Evolutionary conservation across 2,329 filamentous ascomycete genomes (phyloP).

Genomic region (Chaetomium olivaceum): DNA sequence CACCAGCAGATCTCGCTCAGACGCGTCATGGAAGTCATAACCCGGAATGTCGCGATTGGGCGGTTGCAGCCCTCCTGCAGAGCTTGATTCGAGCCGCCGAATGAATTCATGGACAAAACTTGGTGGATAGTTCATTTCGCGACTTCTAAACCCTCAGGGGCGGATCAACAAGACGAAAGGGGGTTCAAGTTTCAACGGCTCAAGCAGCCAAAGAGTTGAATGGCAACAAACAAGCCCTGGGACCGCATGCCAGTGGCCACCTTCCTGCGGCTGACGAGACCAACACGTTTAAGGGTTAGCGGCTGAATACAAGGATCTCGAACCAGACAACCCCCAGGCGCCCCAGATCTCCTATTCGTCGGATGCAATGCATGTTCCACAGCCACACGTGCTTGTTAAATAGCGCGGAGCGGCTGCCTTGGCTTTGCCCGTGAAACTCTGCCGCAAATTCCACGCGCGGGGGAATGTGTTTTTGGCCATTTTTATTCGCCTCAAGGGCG

Average conservation of each 20-base stretch:
- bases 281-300: conserved; percentile 1
- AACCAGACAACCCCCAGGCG: not conserved
- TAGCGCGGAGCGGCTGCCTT: conserved; percentile 10
- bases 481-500: not conserved
- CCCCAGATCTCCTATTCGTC: not conserved
- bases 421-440: not conserved
- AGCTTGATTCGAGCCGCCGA: conserved; percentile 27
- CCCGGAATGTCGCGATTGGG: conserved; percentile 47
- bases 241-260: not conserved
- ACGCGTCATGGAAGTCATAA: conserved; percentile 47
- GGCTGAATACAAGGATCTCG: conserved; percentile 9
- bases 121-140: conserved; percentile 25
- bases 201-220: not conserved
- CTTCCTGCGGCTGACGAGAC: conserved; percentile 4
- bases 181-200: not conserved
- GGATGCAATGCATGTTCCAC: not conserved
- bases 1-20: conserved; percentile 42
- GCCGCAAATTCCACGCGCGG: not conserved
- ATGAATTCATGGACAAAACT: conserved; percentile 33
- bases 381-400: conserved; percentile 3
- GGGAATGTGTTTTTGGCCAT: not conserved
- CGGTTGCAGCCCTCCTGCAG: not conserved
- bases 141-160: not conserved
- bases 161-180: not conserved
- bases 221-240: not conserved